A percentile compares a stretch with the other conserved stretches of the same genome.
These are phyloP conservation scores for Sugiyamaella neomexicana DNA, from an alignment of 1,139 yeast species.

Conservation along the genomic window DNA sequence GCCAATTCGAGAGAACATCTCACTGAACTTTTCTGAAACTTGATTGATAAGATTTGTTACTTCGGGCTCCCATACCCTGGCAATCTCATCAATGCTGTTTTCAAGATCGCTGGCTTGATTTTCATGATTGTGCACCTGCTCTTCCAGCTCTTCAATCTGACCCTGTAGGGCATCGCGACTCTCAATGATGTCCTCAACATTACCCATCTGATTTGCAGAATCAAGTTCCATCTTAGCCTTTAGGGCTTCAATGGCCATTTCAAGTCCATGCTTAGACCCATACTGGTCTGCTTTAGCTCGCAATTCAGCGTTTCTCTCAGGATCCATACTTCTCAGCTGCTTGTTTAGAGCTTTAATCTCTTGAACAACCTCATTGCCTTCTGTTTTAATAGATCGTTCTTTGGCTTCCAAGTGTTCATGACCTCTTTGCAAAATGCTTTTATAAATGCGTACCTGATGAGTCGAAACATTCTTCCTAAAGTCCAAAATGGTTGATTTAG, in stretches of 20 bases:
- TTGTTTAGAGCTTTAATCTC: conserved; percentile 11
- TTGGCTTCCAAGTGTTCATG: conserved; percentile 14
- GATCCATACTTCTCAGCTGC: neutral
- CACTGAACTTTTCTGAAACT: conserved; percentile 63
- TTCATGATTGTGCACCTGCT: conserved; percentile 7
- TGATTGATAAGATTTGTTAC: conserved; percentile 50
- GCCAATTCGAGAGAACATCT: conserved; percentile 70
- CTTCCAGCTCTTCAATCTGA: conserved; percentile 20
- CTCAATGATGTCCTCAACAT: conserved; percentile 12
- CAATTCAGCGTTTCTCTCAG: conserved; percentile 1
- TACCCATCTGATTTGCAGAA: conserved; percentile 10
- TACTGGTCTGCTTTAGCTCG: conserved; percentile 9
- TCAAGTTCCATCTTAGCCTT: conserved; percentile 24
- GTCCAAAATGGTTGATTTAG: neutral
- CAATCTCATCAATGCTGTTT: conserved; percentile 33
- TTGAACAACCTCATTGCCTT: conserved; percentile 15
- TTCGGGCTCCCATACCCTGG: conserved; percentile 57
- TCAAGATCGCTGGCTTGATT: conserved; percentile 14
- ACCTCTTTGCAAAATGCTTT: conserved; percentile 5
- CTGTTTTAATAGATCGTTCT: conserved; percentile 19
- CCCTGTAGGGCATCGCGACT: conserved; percentile 13
- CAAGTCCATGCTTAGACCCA: conserved; percentile 12
- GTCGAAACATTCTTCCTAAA: neutral
- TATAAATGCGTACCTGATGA: conserved; percentile 6
- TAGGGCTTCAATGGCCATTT: conserved; percentile 19